These are phyloP conservation scores for Sporodiniella umbellata DNA, from an alignment of 371 early-diverging fungal species.

Conservation along the genomic window DNA sequence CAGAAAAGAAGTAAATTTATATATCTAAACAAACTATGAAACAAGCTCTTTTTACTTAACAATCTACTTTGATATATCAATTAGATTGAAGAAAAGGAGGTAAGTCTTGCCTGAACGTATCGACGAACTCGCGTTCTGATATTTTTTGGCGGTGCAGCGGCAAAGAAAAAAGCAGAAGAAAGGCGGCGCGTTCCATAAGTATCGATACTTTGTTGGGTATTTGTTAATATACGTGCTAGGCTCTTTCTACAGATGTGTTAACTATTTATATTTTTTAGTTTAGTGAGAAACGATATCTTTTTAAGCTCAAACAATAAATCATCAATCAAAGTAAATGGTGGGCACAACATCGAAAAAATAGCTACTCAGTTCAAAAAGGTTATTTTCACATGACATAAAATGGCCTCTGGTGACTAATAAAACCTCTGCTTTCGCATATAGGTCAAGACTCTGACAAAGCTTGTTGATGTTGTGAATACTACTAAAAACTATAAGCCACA, in stretches of 20 bases:
- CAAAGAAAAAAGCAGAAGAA: slow-evolving; percentile 13
- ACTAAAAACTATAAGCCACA: slow-evolving; percentile 7
- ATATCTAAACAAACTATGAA: slow-evolving; percentile 6
- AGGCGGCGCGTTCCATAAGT: slow-evolving; percentile 6
- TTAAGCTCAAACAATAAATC: slow-evolving; percentile 9
- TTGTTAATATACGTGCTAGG: slow-evolving; percentile 5
- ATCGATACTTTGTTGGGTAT: slow-evolving; percentile 17
- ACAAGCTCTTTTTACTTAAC: slow-evolving; percentile 9
- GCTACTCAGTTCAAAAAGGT: slow-evolving; percentile 18
- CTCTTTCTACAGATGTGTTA: slow-evolving; percentile 13
- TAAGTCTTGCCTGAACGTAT: slow-evolving; percentile 8
- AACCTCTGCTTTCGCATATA: slow-evolving; percentile 12
- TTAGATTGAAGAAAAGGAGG: slow-evolving; percentile 11
- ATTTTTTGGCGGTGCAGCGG: slow-evolving; percentile 2
- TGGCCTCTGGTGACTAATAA: slow-evolving; percentile 18
- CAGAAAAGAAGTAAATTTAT: slow-evolving; percentile 11
- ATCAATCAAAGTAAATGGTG: slow-evolving; percentile 9
- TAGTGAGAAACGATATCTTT: slow-evolving; percentile 5
- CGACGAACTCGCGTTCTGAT: slow-evolving; percentile 12
- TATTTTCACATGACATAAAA: slow-evolving; percentile 13
- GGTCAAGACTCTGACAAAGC: slow-evolving; percentile 5
- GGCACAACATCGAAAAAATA: slow-evolving; percentile 15
- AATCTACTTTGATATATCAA: slow-evolving; percentile 12
- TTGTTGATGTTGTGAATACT: slow-evolving; percentile 3
- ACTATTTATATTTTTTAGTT: slow-evolving; percentile 14